phyloP scores from a whole-genome alignment of 192 early-diverging fungal species.

The Gorgonomyces haynaldii region DNA sequence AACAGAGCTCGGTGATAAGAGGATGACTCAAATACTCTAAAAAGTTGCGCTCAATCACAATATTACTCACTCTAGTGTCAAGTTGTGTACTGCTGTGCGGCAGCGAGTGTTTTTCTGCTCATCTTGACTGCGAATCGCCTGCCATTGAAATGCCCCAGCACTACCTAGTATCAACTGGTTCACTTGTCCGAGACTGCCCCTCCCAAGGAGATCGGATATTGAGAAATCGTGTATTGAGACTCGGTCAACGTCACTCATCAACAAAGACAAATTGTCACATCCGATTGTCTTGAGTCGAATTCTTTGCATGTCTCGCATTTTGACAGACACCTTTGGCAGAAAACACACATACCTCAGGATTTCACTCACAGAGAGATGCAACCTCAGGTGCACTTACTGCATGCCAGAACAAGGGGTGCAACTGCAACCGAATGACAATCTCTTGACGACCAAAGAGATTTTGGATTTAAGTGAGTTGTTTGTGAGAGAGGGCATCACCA shows the following conservation, averaged over 20 bases:
- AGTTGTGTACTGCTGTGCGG: background rate
- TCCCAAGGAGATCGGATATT: too few relatives aligned
- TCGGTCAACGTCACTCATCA: too few relatives aligned
- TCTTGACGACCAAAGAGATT: conserved; percentile 77
- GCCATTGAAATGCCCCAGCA: too few relatives aligned
- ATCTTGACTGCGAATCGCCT: too few relatives aligned
- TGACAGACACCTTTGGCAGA: conserved; percentile 72
- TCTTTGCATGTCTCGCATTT: too few relatives aligned
- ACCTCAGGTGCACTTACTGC: conserved; percentile 93
- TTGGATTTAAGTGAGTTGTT: conserved; percentile 68
- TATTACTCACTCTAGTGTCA: too few relatives aligned
- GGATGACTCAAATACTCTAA: conserved; percentile 44
- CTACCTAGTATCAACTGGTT: too few relatives aligned
- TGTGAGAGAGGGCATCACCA: conserved; percentile 78
- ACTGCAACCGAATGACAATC: conserved; percentile 43
- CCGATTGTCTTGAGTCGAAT: too few relatives aligned
- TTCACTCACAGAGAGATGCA: conserved; percentile 89
- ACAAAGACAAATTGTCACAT: too few relatives aligned
- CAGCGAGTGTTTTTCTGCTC: too few relatives aligned
- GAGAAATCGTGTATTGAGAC: too few relatives aligned
- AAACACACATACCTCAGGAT: conserved; percentile 91
- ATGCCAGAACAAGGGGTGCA: conserved; percentile 82
- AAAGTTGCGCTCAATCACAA: conserved; percentile 66
- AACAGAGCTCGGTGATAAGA: conserved; percentile 53
- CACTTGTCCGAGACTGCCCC: too few relatives aligned